phyloP scores from a whole-genome alignment of 2,329 filamentous ascomycete species.

The Diaporthe eres region DNA sequence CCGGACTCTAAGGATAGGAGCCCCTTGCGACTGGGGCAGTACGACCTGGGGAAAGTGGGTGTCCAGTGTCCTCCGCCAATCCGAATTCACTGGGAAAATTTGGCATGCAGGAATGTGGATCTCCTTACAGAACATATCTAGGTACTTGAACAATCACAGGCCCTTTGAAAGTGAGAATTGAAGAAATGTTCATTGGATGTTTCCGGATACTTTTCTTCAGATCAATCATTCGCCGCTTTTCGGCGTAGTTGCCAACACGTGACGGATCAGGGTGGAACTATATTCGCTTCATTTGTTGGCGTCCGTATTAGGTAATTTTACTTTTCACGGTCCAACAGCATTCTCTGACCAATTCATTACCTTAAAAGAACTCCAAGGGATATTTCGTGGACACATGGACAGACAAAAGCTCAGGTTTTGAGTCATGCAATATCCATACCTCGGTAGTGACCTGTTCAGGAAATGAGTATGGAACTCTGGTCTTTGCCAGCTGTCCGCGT shows the following conservation, averaged over 20 bases:
- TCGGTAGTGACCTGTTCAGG: background rate
- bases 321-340: background rate
- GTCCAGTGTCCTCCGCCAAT: background rate
- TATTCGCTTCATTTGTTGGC: background rate
- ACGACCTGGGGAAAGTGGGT: constrained; percentile 2
- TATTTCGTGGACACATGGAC: constrained; percentile 15
- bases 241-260: constrained; percentile 9
- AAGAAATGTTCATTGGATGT: constrained; percentile 12
- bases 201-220: background rate
- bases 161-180: background rate
- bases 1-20: background rate
- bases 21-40: background rate
- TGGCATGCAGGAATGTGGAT: constrained; percentile 10
- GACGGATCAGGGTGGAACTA: constrained; percentile 17
- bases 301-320: background rate
- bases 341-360: constrained; percentile 13
- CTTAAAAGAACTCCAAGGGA: constrained; percentile 18
- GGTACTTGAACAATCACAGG: background rate
- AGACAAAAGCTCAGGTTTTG: background rate
- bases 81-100: background rate
- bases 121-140: background rate
- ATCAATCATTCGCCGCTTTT: background rate
- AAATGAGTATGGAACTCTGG: background rate
- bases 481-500: background rate
- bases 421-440: constrained; percentile 17